These are phyloP conservation scores for Quercus tomentella DNA, from an alignment of 331 rosid genomes.

Conservation along the genomic window DNA sequence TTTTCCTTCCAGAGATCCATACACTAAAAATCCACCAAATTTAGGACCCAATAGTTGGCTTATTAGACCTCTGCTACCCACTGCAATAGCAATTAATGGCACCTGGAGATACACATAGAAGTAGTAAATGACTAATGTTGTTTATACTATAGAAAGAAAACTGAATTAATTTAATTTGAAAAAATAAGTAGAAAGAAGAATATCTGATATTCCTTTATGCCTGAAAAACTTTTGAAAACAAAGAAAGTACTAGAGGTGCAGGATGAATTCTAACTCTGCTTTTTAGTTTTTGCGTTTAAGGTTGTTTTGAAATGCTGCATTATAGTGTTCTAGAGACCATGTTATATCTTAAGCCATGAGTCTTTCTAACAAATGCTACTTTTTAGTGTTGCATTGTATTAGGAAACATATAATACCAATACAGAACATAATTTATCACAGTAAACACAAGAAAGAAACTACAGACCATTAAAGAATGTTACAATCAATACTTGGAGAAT, in stretches of 20 bases:
- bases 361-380: neutral
- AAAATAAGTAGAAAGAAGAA: neutral
- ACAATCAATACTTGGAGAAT: no score
- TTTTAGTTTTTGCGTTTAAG: neutral
- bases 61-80: constrained; percentile 43
- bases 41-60: constrained; percentile 43
- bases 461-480: no score
- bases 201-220: neutral
- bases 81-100: constrained; percentile 40
- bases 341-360: neutral
- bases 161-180: neutral
- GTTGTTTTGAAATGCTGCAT: neutral
- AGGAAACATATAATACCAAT: no score
- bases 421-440: no score
- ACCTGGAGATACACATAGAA: constrained; percentile 18
- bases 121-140: neutral
- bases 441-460: no score
- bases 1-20: constrained; percentile 36
- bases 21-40: constrained; percentile 45
- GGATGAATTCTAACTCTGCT: neutral
- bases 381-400: neutral
- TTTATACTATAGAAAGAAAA: neutral
- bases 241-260: neutral
- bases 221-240: neutral
- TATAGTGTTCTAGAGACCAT: neutral